Evolutionary conservation across 2,329 filamentous ascomycete species (phyloP), one percentile per base, ranked within the genome.

Genomic region (Emydomyces testavorans): DNA sequence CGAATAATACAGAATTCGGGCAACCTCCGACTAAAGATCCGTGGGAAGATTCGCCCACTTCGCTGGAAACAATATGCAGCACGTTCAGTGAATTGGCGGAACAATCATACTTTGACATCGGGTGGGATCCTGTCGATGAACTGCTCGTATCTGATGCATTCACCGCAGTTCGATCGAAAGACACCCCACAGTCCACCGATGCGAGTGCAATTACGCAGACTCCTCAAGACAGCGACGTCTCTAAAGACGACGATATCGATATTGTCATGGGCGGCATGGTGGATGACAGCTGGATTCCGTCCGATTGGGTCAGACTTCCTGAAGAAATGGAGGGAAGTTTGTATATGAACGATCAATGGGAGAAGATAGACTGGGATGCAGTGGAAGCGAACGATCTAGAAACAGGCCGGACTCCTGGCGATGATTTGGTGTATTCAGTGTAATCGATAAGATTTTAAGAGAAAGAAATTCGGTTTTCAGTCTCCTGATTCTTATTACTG

Each of bases 151-250:
- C 60, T 1, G 61, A 67, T 31, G 61, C 62, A 57, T 66, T 65
- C 44, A 57, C 52, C 26, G 56, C 56, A 32, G 58, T 56, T 3
- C 61, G 62, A 34, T 53, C 58, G 3, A 56, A 64, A 31, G 60
- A 65, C 40, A 66, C 65, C 0, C 64, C 65, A 3, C 64, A 66
- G 48, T 66, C 65, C 2, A 56, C 62, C 16, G 65, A 67, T 42
- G 56, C 52, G 18, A 60, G 57, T 16, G 49, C 60, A 38, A 58
- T 61, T 47, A 64, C 63, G 24, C 55, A 65, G 51, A 69, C 65
- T 1, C 65, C 65, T 1, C 63, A 62, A 46, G 62, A 63, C 36
- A 59, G 56, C 35, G 64, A 68, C 6, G 50, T 62, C 7, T 58
- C 57, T 24, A 61, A 61, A 43, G 56, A 57, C 28, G 62, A 61